These are phyloP conservation scores for Sporothrix pallida DNA, from an alignment of 2,329 filamentous ascomycete genomes.

Conservation along the genomic window DNA sequence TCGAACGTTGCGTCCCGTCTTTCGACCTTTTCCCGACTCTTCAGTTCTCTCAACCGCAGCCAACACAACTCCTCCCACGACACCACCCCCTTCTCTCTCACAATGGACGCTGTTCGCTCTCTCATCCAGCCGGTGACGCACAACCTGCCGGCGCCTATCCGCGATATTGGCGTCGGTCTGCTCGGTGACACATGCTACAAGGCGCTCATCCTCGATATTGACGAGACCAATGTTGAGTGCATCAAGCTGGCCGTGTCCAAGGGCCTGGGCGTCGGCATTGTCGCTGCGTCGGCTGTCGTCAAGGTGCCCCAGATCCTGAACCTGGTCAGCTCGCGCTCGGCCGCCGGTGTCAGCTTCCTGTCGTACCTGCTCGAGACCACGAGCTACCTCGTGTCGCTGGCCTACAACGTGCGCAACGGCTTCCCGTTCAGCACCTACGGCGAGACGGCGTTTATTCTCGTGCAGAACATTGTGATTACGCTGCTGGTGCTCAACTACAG, in stretches of 20 bases:
- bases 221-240: constrained; percentile 77
- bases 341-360: constrained; percentile 84
- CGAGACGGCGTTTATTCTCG: constrained; percentile 89
- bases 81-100: constrained; percentile 21
- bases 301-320: constrained; percentile 98
- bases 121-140: constrained; percentile 72
- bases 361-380: constrained; percentile 91
- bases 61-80: no score
- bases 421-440: constrained; percentile 98
- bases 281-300: constrained; percentile 86
- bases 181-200: constrained; percentile 86
- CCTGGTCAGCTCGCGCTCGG: constrained; percentile 78
- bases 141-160: constrained; percentile 75
- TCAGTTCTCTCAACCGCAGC: not conserved
- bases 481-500: constrained; percentile 85
- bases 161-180: constrained; percentile 76
- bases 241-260: constrained; percentile 91
- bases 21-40: not conserved
- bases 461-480: constrained; percentile 90
- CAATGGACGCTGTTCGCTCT: constrained; percentile 67
- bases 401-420: constrained; percentile 87
- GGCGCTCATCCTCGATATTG: constrained; percentile 82
- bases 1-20: not conserved
- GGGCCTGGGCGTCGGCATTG: constrained; percentile 89
- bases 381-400: constrained; percentile 84